phyloP scores from a whole-genome alignment of 78 protist species.

The Dictyostelium intermedium region DNA sequence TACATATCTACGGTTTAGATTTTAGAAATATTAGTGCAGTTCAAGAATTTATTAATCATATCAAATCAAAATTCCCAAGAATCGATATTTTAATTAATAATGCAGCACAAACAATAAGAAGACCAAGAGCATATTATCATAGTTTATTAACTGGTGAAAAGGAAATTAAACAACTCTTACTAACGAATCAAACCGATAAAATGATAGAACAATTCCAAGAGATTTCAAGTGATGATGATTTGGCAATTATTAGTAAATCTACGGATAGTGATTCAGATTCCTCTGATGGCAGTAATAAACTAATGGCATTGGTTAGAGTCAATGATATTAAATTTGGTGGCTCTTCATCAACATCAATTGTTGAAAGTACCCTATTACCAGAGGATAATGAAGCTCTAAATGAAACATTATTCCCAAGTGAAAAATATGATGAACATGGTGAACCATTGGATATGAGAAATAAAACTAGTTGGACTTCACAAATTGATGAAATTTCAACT shows the following conservation, averaged over 20 bases:
- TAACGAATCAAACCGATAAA: neutral
- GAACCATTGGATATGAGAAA: constrained; percentile 85
- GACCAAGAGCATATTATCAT: constrained; percentile 71
- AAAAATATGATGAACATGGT: constrained; percentile 52
- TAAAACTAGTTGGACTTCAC: constrained; percentile 55
- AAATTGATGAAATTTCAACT: constrained; percentile 79
- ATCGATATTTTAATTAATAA: constrained; percentile 86
- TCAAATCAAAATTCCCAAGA: constrained; percentile 21
- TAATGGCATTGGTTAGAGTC: neutral
- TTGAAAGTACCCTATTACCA: neutral
- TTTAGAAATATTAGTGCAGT: constrained; percentile 48
- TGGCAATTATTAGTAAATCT: neutral
- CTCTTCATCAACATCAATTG: neutral
- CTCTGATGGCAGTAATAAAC: neutral
- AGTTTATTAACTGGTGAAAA: neutral
- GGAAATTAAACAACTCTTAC: neutral
- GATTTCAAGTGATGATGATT: neutral
- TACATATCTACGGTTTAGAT: constrained; percentile 77
- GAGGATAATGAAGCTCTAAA: neutral
- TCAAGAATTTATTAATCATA: constrained; percentile 34
- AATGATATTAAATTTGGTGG: neutral
- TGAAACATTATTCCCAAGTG: neutral
- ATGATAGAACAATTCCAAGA: neutral
- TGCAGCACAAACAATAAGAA: constrained; percentile 84
- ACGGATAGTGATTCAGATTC: neutral